phyloP scores from a whole-genome alignment of 495 filamentous ascomycete genomes.

The Clohesyomyces aquaticus region DNA sequence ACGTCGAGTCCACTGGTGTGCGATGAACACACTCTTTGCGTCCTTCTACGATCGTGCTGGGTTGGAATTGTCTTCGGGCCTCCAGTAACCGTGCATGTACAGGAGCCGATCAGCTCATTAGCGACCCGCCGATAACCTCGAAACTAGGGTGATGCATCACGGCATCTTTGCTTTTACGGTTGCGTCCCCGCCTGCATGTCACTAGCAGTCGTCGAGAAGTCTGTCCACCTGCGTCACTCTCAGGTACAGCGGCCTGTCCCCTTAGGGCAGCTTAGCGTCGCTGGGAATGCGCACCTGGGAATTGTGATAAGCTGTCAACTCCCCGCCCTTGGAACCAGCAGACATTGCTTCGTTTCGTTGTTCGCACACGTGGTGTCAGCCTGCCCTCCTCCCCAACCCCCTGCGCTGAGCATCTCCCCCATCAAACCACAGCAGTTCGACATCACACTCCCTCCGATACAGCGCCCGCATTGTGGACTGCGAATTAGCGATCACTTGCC shows the following conservation, averaged over 20 bases:
- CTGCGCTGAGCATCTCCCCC: neutral
- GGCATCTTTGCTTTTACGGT: neutral
- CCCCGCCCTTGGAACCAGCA: neutral
- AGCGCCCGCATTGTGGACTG: neutral
- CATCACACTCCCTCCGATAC: neutral
- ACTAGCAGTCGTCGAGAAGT: slow-evolving; percentile 4
- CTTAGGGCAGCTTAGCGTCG: neutral
- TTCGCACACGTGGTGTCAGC: too few relatives aligned
- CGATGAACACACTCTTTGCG: neutral
- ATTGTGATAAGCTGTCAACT: neutral
- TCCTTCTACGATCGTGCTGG: neutral
- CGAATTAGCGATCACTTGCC: neutral
- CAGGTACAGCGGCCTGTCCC: neutral
- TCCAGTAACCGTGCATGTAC: slow-evolving; percentile 2
- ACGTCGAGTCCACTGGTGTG: neutral
- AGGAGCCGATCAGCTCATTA: slow-evolving; percentile 19
- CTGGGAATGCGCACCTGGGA: neutral
- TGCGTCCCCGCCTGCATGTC: slow-evolving; percentile 21
- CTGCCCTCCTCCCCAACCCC: neutral
- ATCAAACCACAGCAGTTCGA: neutral
- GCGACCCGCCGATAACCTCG: neutral
- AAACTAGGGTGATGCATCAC: slow-evolving; percentile 1
- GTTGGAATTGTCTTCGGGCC: neutral
- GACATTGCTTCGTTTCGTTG: neutral
- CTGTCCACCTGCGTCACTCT: neutral